phyloP scores from a whole-genome alignment of 2,329 filamentous ascomycete genomes.

The Fusarium sp. region DNA sequence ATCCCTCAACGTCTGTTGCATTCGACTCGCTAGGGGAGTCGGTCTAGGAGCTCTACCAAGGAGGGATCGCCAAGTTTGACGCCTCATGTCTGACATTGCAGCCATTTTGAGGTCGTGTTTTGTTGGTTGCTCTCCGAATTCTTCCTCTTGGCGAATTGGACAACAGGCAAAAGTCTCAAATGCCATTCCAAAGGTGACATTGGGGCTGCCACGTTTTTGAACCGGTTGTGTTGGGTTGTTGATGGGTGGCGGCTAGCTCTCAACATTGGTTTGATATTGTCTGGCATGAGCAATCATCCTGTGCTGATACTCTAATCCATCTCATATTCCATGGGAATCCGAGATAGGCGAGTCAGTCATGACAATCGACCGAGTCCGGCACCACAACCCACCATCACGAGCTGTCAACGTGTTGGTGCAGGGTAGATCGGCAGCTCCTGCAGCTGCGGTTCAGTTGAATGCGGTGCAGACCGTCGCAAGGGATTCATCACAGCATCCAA shows the following conservation, averaged over 20 bases:
- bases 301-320: neutral
- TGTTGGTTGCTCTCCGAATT: neutral
- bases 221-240: neutral
- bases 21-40: neutral
- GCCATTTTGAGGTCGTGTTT: neutral
- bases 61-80: slow-evolving; percentile 10
- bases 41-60: slow-evolving; percentile 3
- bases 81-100: slow-evolving; percentile 10
- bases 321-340: neutral
- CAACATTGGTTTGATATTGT: neutral
- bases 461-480: neutral
- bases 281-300: neutral
- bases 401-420: slow-evolving; percentile 22
- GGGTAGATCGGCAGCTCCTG: slow-evolving; percentile 22
- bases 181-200: slow-evolving; percentile 22
- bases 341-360: neutral
- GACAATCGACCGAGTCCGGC: slow-evolving; percentile 1
- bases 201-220: slow-evolving; percentile 9
- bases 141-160: neutral
- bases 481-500: neutral
- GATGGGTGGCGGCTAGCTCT: neutral
- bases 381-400: slow-evolving; percentile 2
- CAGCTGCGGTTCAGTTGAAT: slow-evolving; percentile 9
- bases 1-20: slow-evolving; percentile 27
- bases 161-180: slow-evolving; percentile 6